Evolutionary conservation across 768 basidiomycete genomes (phyloP), one percentile per base, ranked within the genome.

Genomic region (Auriscalpium microsporum): DNA sequence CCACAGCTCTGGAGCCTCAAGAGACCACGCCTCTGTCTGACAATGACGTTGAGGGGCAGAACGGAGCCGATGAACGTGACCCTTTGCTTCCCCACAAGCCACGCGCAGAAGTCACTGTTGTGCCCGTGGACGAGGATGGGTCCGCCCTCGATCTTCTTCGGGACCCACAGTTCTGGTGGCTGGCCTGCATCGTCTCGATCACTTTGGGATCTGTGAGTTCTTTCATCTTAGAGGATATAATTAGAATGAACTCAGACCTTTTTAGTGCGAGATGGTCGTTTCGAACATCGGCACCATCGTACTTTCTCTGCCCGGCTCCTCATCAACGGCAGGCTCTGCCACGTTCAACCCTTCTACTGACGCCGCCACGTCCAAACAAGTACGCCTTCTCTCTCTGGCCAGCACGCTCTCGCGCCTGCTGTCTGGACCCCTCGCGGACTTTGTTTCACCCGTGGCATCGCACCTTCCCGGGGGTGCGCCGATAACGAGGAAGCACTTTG

Each of bases 231-330:
- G 19, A n/a, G 23, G 14, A 10, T 57, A 28, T 5, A 28, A 28
- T 28, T 28, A 28, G 38, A 42, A 19, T 33, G 34, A 28, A 11
- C 44, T 51, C 16, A 48, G 17, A 21, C 13, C 16, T 44, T 49
- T 17, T 46, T 52, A 49, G 45, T 54, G 55, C 47, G 88, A 90
- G 67, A 90, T 89, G 87, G 75, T 92, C 19, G 82, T 91, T 17
- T 84, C 87, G 17, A 92, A 90, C 63, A 83, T 92, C 48, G 89
- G 87, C 38, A 82, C 85, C 1, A 86, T 91, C 50, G 77, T 85
- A 13, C 69, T 84, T 4, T 83, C 89, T 13, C 76, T 90, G 37
- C 79, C 82, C 9, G 63, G 69, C 14, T 51, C 59, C 10, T 61
- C 67, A 17, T 21, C 56, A 5, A 45, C 64, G 8, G 38, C 53